Evolutionary conservation across 2,329 filamentous ascomycete species (phyloP).

Genomic region (Magnaporthales sp.): DNA sequence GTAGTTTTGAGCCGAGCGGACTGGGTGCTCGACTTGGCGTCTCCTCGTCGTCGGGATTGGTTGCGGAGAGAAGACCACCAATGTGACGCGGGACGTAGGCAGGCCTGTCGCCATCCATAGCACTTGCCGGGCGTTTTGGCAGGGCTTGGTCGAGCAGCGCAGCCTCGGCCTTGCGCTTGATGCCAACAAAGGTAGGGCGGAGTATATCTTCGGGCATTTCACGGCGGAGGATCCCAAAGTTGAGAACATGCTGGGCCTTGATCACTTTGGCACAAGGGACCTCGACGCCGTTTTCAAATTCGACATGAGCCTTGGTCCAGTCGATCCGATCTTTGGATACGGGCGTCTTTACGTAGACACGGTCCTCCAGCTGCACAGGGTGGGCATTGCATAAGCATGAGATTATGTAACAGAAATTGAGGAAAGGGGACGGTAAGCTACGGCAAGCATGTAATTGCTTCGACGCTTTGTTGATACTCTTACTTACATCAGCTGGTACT

Average conservation of each 20-base stretch:
- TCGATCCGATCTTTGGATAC: conserved; percentile 3
- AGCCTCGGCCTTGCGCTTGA: conserved; percentile 43
- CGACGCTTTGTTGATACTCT: not conserved
- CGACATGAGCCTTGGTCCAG: conserved; percentile 3
- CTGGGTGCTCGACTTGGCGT: conserved; percentile 13
- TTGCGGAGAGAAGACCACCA: conserved; percentile 26
- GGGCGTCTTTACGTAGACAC: not conserved
- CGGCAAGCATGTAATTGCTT: not conserved
- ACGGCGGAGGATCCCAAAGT: conserved; percentile 27
- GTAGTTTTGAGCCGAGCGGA: conserved; percentile 9
- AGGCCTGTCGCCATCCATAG: conserved; percentile 19
- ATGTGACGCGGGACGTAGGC: conserved; percentile 29
- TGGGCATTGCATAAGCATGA: not conserved
- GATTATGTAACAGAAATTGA: conserved; percentile 7
- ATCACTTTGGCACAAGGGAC: conserved; percentile 21
- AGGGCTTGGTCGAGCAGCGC: conserved; percentile 40
- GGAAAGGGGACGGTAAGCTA: not conserved
- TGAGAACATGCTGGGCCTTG: conserved; percentile 7
- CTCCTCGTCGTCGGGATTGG: conserved; percentile 18
- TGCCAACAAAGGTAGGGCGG: conserved; percentile 6
- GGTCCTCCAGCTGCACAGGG: not conserved
- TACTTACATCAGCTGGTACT: conserved; percentile 41
- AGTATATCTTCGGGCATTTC: conserved; percentile 16
- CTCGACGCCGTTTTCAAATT: conserved; percentile 17
- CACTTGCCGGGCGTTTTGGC: conserved; percentile 32